Base-by-base conservation (phyloP, 139 green algal species). In the Auxenochlorella protothecoides region DNA sequence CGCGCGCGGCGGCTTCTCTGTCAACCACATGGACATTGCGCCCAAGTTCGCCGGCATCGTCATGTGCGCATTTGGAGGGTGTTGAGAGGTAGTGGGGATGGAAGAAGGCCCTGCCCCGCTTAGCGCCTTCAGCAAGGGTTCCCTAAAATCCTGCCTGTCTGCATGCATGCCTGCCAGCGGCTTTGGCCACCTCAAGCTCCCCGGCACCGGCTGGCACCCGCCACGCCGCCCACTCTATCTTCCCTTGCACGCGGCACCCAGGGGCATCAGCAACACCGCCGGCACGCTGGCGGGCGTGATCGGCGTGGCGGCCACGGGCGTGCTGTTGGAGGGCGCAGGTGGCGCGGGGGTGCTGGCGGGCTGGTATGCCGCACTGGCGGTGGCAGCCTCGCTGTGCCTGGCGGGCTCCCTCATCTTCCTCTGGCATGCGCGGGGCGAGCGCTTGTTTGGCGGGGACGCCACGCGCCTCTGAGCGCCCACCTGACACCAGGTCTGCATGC, bases 21-120 rank as follows among this genome's bases (percentile, higher is more conserved):
- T 99, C 0, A 97, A 96, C 79, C 92, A 96, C 83, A 96, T 97
- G 91, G 94, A 99, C 83, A 97, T 99, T 11, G 94, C 94, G 12
- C 94, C 94, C 14, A 83, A 87, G 59, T 94, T 94, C 73, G 94
- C 94, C 4, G 95, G 94, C 57, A 76, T 97, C 14, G 77, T 99
- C 55, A 99, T 99, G 94, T 84, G 70, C 68, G 80, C 59, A 44
- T 44, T 44, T 44, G 0, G 27, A 44, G 27, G 27, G 27, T 44
- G 27, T 44, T 0, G 27, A 44, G 27, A 44, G 27, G 27, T 2
- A n/a, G 59, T 63, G 59, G 11, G 12, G 59, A 2, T 2, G 59
- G 59, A 12, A 12, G 59, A 63, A 51, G 62, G 62, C 13, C 62
- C 16, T 59, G 9, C 65, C 59, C 10, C 59, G 10, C 27, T 1